Evolutionary conservation across 768 basidiomycete species (phyloP).

Genomic region (Symmetrospora coprosmae): DNA sequence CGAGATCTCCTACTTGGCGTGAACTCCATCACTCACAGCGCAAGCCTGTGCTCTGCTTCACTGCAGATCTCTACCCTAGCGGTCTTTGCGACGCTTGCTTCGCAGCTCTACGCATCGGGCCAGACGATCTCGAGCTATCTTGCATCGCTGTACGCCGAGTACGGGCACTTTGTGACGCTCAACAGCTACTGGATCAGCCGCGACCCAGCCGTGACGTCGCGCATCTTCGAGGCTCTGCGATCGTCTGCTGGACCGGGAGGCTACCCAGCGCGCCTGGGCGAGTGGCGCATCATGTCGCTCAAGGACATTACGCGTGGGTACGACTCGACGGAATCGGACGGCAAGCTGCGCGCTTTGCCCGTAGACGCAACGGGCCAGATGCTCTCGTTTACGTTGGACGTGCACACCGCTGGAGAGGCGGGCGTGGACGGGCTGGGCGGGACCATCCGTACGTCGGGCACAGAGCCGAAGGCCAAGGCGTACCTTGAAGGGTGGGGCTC

Average conservation of each 20-base stretch:
- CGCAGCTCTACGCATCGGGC: slow-evolving; percentile 44
- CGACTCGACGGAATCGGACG: slow-evolving; percentile 51
- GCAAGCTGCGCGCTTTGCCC: slow-evolving; percentile 50
- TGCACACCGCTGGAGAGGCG: slow-evolving; percentile 36
- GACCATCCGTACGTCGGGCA: slow-evolving; percentile 73
- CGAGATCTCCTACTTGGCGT: neutral
- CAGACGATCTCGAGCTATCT: slow-evolving; percentile 49
- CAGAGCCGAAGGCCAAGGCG: slow-evolving; percentile 58
- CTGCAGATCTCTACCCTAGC: slow-evolving; percentile 30
- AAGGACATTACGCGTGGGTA: slow-evolving; percentile 58
- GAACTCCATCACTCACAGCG: neutral
- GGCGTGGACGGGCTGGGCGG: slow-evolving; percentile 47
- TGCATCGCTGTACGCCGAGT: slow-evolving; percentile 45
- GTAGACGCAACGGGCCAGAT: slow-evolving; percentile 49
- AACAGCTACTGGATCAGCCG: slow-evolving; percentile 42
- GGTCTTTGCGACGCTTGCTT: slow-evolving; percentile 37
- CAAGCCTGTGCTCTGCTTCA: no score
- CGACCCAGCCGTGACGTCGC: slow-evolving; percentile 52
- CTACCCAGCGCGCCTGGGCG: slow-evolving; percentile 41
- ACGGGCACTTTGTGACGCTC: slow-evolving; percentile 55
- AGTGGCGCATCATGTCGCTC: slow-evolving; percentile 49
- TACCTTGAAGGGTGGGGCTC: slow-evolving; percentile 67
- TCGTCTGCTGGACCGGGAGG: neutral
- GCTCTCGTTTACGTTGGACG: slow-evolving; percentile 55
- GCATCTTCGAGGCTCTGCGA: slow-evolving; percentile 44